These are phyloP conservation scores for Aphanoascus verrucosus DNA, from an alignment of 2,329 filamentous ascomycete genomes.

Conservation along the genomic window DNA sequence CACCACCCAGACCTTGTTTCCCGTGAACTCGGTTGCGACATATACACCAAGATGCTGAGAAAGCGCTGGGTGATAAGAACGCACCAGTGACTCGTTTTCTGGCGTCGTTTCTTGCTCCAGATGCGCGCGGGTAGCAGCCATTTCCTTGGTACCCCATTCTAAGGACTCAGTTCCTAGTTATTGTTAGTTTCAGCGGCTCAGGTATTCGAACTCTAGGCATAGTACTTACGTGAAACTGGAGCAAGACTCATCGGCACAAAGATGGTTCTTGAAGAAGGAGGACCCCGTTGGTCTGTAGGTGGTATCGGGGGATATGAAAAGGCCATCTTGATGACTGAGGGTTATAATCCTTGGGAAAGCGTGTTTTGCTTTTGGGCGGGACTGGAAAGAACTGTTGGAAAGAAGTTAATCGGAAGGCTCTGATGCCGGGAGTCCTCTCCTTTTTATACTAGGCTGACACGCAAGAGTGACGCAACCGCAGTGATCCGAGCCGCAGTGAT, in stretches of 20 bases:
- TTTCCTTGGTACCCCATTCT: constrained; percentile 2
- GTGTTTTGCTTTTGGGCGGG: not conserved
- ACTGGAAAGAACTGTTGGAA: not conserved
- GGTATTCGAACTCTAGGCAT: constrained; percentile 1
- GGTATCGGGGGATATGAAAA: not conserved
- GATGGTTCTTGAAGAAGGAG: not conserved
- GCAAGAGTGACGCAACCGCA: too few relatives aligned
- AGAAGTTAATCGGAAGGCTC: not conserved
- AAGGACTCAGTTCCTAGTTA: not conserved
- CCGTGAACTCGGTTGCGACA: not conserved
- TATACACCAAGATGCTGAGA: not conserved
- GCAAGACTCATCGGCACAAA: not conserved
- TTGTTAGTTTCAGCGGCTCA: constrained; percentile 1
- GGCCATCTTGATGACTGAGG: not conserved
- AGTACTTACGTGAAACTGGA: not conserved
- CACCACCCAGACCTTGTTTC: constrained; percentile 9
- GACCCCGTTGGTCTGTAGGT: not conserved
- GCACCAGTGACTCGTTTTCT: constrained; percentile 8
- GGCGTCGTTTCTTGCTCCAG: not conserved
- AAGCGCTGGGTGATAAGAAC: constrained; percentile 7
- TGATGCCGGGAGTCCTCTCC: not conserved
- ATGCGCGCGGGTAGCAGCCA: not conserved
- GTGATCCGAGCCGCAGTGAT: too few relatives aligned
- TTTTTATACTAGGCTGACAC: not conserved
- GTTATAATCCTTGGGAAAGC: not conserved